Evolutionary conservation across 2,329 filamentous ascomycete genomes (phyloP).

Genomic region (Phialemoniopsis sp.): DNA sequence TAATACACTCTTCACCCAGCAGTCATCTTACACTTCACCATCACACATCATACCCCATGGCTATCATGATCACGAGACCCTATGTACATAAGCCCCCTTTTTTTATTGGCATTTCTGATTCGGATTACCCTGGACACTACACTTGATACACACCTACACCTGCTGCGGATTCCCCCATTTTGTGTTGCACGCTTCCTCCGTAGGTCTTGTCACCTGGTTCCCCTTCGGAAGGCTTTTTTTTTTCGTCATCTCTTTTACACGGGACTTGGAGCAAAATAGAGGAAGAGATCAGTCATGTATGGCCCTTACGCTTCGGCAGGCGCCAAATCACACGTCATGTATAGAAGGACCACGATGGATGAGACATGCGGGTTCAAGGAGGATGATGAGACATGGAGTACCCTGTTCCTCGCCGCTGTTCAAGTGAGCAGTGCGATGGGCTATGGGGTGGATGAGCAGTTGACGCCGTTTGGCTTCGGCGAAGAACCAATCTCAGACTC

Average conservation of each 20-base stretch:
- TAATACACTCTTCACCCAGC: conserved; percentile 16
- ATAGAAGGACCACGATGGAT: conserved; percentile 7
- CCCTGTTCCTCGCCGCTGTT: too few species aligned
- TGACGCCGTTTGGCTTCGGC: too few species aligned
- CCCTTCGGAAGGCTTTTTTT: conserved; percentile 3
- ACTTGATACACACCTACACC: neutral
- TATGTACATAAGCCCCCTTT: neutral
- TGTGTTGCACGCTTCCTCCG: too few species aligned
- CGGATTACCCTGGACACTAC: too few species aligned
- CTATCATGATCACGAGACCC: neutral
- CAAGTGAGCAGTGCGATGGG: too few species aligned
- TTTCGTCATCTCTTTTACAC: neutral
- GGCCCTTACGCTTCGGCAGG: conserved; percentile 8
- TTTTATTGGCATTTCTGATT: neutral
- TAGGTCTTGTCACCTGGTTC: conserved; percentile 7
- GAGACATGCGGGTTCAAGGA: conserved; percentile 3
- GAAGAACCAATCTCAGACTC: too few species aligned
- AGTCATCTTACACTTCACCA: neutral
- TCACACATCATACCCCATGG: too few species aligned
- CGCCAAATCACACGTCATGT: conserved; percentile 10
- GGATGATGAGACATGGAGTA: conserved; percentile 3
- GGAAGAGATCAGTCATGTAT: conserved; percentile 9
- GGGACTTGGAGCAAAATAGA: conserved; percentile 5
- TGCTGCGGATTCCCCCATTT: neutral
- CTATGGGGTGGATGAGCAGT: too few species aligned